Percentiles rank a stretch among this genome's conserved stretches.
Evolutionary conservation across 768 basidiomycete species (phyloP).

Genomic region (Rhodotorula babjevae): DNA sequence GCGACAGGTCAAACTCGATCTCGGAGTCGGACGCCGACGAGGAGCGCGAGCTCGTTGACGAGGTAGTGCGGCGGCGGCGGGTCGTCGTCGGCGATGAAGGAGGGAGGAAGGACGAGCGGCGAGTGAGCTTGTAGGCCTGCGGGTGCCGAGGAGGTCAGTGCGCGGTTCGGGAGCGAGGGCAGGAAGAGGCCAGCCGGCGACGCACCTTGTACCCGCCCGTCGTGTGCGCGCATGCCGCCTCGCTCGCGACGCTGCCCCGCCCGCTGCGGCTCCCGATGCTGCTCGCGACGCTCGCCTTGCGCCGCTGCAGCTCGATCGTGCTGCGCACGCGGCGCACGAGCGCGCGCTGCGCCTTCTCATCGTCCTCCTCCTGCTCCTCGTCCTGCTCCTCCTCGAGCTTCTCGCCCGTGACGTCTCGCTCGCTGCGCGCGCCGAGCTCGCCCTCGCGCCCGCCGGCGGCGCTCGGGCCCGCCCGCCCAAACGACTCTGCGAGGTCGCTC

Average conservation of each 20-base stretch:
- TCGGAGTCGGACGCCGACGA: neutral
- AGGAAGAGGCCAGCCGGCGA: neutral
- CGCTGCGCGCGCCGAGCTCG: too few relatives aligned
- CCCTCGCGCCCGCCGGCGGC: neutral
- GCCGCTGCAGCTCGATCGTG: neutral
- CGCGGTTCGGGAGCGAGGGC: neutral
- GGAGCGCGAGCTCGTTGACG: neutral
- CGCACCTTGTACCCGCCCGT: conserved; percentile 21
- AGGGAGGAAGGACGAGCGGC: neutral
- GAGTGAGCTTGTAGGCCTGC: conserved; percentile 28
- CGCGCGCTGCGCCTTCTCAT: neutral
- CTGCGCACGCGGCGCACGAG: neutral
- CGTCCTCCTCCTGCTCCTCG: neutral
- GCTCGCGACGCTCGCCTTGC: neutral
- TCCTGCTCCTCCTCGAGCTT: too few relatives aligned
- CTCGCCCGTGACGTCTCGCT: neutral
- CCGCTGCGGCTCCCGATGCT: conserved; percentile 5
- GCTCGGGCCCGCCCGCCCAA: too few relatives aligned
- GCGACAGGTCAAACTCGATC: neutral
- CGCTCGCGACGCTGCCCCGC: conserved; percentile 8
- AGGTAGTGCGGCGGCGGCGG: neutral
- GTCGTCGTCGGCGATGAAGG: neutral
- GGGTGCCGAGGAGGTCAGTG: rapidly evolving
- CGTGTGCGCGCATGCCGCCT: neutral
- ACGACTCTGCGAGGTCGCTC: neutral